Percentiles rank a stretch among this genome's conserved stretches.
These are phyloP conservation scores for Astragalus glycyphyllos DNA, from an alignment of 306 rosid species.

Conservation along the genomic window DNA sequence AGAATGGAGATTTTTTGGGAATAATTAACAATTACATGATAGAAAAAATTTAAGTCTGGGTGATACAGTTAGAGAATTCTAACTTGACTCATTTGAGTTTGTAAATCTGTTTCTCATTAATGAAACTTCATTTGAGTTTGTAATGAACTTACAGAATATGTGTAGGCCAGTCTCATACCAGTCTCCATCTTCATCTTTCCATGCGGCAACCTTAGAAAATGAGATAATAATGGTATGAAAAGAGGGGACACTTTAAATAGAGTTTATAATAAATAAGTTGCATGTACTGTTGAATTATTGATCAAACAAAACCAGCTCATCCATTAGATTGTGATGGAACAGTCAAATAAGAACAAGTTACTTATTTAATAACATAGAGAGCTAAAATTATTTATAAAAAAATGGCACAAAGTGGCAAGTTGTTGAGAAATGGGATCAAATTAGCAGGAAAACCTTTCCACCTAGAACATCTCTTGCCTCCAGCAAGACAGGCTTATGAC, in stretches of 20 bases:
- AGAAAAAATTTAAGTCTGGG: conserved; percentile 24
- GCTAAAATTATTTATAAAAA: conserved; percentile 33
- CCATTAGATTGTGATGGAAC: conserved; percentile 9
- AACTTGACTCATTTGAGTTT: too few species aligned
- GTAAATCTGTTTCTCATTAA: too few species aligned
- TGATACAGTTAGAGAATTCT: too few species aligned
- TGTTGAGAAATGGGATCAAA: conserved; percentile 38
- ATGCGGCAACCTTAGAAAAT: conserved; percentile 83
- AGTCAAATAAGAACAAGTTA: conserved; percentile 8
- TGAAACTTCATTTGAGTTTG: too few species aligned
- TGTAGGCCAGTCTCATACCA: conserved; percentile 99
- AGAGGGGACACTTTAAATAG: conserved; percentile 18
- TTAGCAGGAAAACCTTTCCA: conserved; percentile 82
- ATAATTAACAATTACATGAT: conserved; percentile 7
- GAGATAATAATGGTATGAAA: conserved; percentile 29
- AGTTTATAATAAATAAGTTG: conserved; percentile 27
- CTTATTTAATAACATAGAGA: conserved; percentile 19
- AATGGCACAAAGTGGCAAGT: conserved; percentile 28
- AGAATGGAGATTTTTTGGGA: neutral
- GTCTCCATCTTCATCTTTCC: conserved; percentile 98
- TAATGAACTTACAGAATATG: conserved; percentile 83
- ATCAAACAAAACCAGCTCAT: conserved; percentile 22
- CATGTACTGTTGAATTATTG: neutral
- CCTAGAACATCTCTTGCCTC: conserved; percentile 98
- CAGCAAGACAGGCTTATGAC: conserved; percentile 86